Evolutionary conservation across 1,284 basidiomycete species (phyloP), one percentile per base, ranked within the genome.

Genomic region (Heterobasidion occidentale): DNA sequence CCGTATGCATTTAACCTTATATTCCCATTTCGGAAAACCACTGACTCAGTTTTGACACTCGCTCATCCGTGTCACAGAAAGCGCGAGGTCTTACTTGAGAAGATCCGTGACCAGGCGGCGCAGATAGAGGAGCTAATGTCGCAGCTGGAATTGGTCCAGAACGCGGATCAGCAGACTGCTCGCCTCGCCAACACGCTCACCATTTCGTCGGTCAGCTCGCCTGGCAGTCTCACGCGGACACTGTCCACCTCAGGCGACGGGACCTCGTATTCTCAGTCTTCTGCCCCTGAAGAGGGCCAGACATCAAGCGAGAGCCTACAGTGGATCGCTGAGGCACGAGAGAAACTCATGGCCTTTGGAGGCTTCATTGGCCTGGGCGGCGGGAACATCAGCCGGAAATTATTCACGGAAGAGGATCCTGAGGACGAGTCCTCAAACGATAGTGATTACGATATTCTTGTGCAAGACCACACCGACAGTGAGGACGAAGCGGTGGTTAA

Each of bases 301-400:
- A 51, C 15, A 33, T 51, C 35, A 36, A 9, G 15, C 27, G 35
- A 57, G 51, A 53, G 54, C 46, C 46, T 47, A 11, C 80, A 86
- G 59, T 90, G 88, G 88, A 82, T 90, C 56, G 74, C 80, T 15
- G 85, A 82, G 64, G 87, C 87, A 1, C 78, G 82, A 46, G 78
- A 82, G 56, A 84, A 79, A 36, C 74, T 89, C 47, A 76, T 81
- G 56, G 80, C 84, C 51, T 85, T 87, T 58, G 84, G 81, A 15
- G 79, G 77, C 7, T 79, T 81, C 63, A 82, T 88, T 58, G 81
- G 75, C 55, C 75, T 83, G 59, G 80, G 78, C 44, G 80, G 78
- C 49, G 76, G 77, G 9, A 73, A 74, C 27, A 73, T 80, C 62
- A 77, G 12, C 73, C 75, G 59, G 75, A 74, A 61, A 70, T 79